phyloP scores from a whole-genome alignment of 805 yeast genomes.

The Starmerella sp. region DNA sequence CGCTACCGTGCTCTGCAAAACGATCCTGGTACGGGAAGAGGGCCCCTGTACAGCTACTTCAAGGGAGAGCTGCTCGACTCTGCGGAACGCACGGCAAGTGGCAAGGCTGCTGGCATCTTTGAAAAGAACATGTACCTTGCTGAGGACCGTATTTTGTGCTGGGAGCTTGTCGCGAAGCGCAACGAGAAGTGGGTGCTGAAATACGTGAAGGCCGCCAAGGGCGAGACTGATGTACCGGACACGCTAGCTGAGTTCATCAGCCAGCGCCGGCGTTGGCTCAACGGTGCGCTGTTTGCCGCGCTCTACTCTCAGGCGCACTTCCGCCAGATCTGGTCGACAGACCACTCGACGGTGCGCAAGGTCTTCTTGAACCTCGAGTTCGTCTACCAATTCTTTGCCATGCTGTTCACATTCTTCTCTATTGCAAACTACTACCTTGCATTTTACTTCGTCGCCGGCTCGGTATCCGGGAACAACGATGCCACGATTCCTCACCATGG shows the following conservation, averaged over 20 bases:
- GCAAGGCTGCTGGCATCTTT: constrained; percentile 54
- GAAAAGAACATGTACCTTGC: constrained; percentile 96
- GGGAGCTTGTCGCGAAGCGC: constrained; percentile 86
- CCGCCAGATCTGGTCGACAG: constrained; percentile 77
- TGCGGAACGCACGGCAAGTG: constrained; percentile 40
- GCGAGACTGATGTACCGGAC: constrained; percentile 96
- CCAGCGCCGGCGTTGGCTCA: constrained; percentile 96
- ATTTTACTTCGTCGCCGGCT: constrained; percentile 85
- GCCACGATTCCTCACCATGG: constrained; percentile 40
- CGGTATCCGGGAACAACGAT: constrained; percentile 43
- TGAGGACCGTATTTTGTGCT: constrained; percentile 90
- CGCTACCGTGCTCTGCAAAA: constrained; percentile 77
- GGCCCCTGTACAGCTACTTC: constrained; percentile 81
- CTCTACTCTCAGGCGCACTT: constrained; percentile 77
- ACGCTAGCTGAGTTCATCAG: constrained; percentile 85
- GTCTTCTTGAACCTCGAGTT: constrained; percentile 77
- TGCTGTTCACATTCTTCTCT: constrained; percentile 84
- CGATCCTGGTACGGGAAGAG: constrained; percentile 72
- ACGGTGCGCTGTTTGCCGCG: constrained; percentile 97
- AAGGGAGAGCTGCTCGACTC: constrained; percentile 66
- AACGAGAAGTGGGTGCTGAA: constrained; percentile 79
- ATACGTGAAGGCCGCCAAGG: constrained; percentile 84
- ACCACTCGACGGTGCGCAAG: constrained; percentile 73
- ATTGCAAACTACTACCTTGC: constrained; percentile 85
- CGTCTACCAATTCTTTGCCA: constrained; percentile 67